Evolutionary conservation across 345 rosid genomes (phyloP), one percentile per base, ranked within the genome.

Genomic region (Camelina sativa): DNA sequence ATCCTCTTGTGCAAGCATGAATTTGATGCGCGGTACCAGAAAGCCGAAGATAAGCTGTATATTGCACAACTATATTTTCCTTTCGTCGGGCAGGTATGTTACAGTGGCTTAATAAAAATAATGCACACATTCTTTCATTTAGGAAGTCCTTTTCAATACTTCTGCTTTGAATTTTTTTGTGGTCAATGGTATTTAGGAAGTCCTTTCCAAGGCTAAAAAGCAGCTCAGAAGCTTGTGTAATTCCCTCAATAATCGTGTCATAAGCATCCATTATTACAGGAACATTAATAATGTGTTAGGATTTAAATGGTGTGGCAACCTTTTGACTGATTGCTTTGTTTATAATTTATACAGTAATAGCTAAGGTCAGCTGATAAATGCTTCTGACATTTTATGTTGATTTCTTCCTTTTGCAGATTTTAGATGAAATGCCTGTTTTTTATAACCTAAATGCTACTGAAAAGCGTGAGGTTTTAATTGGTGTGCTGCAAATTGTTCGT

Each of bases 381-480:
- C 50, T 59, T 56, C 52, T 59, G 72, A 65, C 58, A 25, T 53
- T 44, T 69, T 13, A 69, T 74, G 51, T 70, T 66, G 63, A 47
- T 80, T 64, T 78, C 37, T 62, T 68, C 46, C 53, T 57, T 74
- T 30, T 84, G 92, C 97, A 95, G 99, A 95, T 95, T 78, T 83
- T 95, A 43, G 99, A 95, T 81, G 99, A 95, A 87, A 95, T 95
- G 99, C 99, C 99, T 46, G 96, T 95, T 58, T 95, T 92, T 79
- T 95, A 95, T 87, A 92, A 90, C 77, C 85, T 95, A 79, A 95
- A 87, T 87, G 88, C 94, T 32, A 86, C 86, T 72, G 99, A 92
- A 80, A 95, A 95, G 88, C 97, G 97, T 72, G 99, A 95, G 89
- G 97, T 90, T 79, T 80, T 95, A 70, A 87, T 95, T 72, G 93